Evolutionary conservation across 192 early-diverging fungal genomes (phyloP).

Genomic region (Entomortierella parvispora): DNA sequence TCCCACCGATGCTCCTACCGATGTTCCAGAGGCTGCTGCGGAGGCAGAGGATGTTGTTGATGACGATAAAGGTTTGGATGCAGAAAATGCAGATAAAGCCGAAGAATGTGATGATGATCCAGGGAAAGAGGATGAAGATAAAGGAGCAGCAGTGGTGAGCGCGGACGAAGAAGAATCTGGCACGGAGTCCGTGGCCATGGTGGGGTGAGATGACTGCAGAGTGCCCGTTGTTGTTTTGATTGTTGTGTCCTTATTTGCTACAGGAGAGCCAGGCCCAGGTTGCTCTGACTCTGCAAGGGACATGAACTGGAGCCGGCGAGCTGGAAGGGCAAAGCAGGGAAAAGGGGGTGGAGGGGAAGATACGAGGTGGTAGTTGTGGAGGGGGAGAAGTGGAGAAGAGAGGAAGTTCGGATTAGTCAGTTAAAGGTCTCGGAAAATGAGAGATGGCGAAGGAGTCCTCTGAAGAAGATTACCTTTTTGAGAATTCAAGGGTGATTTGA

Average conservation of each 20-base stretch:
- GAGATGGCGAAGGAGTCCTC: neutral
- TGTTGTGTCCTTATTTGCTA: neutral
- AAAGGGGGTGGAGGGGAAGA: neutral
- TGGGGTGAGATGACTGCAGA: neutral
- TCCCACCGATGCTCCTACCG: neutral
- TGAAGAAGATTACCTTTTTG: constrained; percentile 8
- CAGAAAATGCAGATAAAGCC: neutral
- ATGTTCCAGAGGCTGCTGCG: neutral
- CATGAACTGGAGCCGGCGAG: neutral
- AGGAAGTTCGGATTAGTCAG: constrained; percentile 4
- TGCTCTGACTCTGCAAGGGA: constrained; percentile 9
- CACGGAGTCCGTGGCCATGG: neutral
- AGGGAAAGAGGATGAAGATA: neutral
- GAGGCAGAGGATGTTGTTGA: neutral
- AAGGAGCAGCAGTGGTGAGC: no score
- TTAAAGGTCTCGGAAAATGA: neutral
- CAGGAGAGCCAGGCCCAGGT: no score
- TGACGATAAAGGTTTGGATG: neutral
- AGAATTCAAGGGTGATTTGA: no score
- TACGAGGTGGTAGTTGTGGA: neutral
- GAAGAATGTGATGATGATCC: constrained; percentile 9
- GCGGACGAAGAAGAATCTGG: neutral
- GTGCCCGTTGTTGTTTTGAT: neutral
- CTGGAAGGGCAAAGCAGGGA: neutral
- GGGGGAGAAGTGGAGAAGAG: neutral